Percentiles rank a stretch among this genome's conserved stretches.
Evolutionary conservation across 2,329 filamentous ascomycete species (phyloP).

Genomic region (Aspergillus sp.): DNA sequence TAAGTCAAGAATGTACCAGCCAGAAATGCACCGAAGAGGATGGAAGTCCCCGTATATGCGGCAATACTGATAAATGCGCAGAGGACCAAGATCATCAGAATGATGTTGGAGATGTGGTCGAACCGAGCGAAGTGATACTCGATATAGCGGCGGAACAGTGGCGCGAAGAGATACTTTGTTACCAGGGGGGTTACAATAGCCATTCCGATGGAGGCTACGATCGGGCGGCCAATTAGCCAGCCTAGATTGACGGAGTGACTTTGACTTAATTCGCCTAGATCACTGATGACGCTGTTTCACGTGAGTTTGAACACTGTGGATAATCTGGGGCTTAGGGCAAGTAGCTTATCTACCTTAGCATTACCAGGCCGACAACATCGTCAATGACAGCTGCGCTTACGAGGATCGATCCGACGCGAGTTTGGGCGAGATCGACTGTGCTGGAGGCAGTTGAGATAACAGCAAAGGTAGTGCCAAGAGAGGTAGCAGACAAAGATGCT

Average conservation of each 20-base stretch:
- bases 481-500: constrained; percentile 33
- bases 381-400: constrained; percentile 52
- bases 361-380: constrained; percentile 50
- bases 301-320: no score
- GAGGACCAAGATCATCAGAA: constrained; percentile 39
- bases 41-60: constrained; percentile 40
- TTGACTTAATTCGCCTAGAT: constrained; percentile 25
- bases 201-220: constrained; percentile 42
- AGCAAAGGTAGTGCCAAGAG: constrained; percentile 34
- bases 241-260: constrained; percentile 31
- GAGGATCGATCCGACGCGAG: constrained; percentile 47
- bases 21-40: constrained; percentile 42
- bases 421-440: constrained; percentile 45
- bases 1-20: constrained; percentile 40
- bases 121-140: constrained; percentile 37
- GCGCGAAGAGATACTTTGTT: constrained; percentile 44
- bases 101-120: constrained; percentile 37
- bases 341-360: constrained; percentile 23
- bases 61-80: constrained; percentile 37
- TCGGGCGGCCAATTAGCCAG: constrained; percentile 43
- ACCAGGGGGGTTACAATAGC: constrained; percentile 37
- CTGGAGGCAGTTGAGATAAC: constrained; percentile 34
- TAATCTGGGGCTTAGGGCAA: background rate
- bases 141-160: constrained; percentile 37
- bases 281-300: constrained; percentile 34